phyloP scores from a whole-genome alignment of 2,329 filamentous ascomycete genomes.

The Aspergillus awamori region DNA sequence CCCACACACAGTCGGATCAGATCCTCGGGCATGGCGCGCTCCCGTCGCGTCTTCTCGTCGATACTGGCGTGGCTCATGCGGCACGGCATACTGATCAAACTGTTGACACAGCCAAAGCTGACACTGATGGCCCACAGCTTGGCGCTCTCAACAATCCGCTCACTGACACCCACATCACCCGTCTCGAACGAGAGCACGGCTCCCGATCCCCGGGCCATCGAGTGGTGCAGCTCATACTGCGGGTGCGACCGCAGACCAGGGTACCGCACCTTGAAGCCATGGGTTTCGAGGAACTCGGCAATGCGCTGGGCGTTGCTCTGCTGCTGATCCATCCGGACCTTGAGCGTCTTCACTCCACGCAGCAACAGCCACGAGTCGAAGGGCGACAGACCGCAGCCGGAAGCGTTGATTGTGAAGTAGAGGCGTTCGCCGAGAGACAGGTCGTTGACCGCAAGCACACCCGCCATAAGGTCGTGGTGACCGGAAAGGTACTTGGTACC shows the following conservation, averaged over 20 bases:
- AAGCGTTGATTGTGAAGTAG: constrained; percentile 96
- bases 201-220: constrained; percentile 89
- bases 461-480: constrained; percentile 98
- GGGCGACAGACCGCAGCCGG: constrained; percentile 88
- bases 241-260: constrained; percentile 92
- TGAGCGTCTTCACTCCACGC: constrained; percentile 92
- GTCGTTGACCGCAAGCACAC: constrained; percentile 91
- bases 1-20: constrained; percentile 94
- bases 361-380: constrained; percentile 97
- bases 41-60: constrained; percentile 86
- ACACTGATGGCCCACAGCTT: constrained; percentile 94
- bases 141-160: constrained; percentile 91
- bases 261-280: constrained; percentile 93
- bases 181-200: constrained; percentile 97
- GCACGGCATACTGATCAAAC: constrained; percentile 98
- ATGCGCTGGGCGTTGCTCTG: constrained; percentile 89
- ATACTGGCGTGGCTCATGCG: constrained; percentile 99
- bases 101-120: constrained; percentile 97
- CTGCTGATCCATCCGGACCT: constrained; percentile 98
- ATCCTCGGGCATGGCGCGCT: constrained; percentile 93
- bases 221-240: constrained; percentile 94
- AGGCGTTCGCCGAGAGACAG: constrained; percentile 79
- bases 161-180: constrained; percentile 77
- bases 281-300: constrained; percentile 85
- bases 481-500: constrained; percentile 98